These are phyloP conservation scores for Xanthoconium separans DNA, from an alignment of 1,284 basidiomycete genomes.

Conservation along the genomic window DNA sequence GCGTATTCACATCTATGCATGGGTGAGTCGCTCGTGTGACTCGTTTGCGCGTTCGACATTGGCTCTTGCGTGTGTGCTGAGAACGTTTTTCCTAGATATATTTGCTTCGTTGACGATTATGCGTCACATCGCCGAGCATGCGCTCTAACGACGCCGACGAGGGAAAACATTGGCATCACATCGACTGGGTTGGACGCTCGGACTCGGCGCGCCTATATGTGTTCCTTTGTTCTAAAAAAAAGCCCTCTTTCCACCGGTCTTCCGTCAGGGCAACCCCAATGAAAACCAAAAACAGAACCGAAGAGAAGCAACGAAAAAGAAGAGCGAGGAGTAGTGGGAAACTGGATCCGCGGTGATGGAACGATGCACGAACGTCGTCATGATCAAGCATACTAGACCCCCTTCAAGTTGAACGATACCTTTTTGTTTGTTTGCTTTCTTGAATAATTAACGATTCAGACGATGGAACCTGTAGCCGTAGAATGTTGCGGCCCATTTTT, in stretches of 20 bases:
- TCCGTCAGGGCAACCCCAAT: conserved; percentile 1
- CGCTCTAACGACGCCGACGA: conserved; percentile 31
- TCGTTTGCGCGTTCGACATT: background rate
- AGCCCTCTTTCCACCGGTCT: conserved; percentile 1
- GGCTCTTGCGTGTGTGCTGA: conserved; percentile 7
- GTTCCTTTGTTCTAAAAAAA: conserved; percentile 12
- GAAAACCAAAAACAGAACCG: conserved; percentile 1
- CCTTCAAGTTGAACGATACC: too few relatives aligned
- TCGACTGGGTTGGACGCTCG: background rate
- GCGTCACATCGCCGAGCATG: conserved; percentile 55
- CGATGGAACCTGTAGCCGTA: too few relatives aligned
- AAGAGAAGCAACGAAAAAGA: conserved; percentile 1
- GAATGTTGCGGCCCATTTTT: too few relatives aligned
- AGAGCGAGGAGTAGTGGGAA: background rate
- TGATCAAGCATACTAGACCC: background rate
- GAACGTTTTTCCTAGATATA: conserved; percentile 44
- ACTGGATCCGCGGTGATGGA: background rate
- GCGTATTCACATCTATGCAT: conserved; percentile 51
- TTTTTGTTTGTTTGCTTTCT: too few relatives aligned
- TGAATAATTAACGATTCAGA: too few relatives aligned
- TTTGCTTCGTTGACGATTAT: conserved; percentile 63
- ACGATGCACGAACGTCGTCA: background rate
- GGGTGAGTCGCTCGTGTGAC: conserved; percentile 41
- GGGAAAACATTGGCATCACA: background rate
- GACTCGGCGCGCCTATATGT: background rate